Evolutionary conservation across 2,329 filamentous ascomycete genomes (phyloP).

Genomic region (Pseudogymnoascus sp.): DNA sequence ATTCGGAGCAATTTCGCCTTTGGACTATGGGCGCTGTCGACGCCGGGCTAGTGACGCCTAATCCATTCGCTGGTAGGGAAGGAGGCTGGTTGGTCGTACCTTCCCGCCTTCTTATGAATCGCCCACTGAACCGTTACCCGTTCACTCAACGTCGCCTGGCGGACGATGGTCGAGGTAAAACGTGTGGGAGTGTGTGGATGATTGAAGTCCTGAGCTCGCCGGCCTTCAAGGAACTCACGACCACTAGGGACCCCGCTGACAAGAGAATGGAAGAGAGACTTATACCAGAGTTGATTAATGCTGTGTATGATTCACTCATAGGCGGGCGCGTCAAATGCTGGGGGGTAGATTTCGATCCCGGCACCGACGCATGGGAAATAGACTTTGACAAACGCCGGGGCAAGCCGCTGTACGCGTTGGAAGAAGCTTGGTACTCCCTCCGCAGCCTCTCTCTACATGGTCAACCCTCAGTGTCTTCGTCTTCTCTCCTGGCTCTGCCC

Average conservation of each 20-base stretch:
- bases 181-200: background rate
- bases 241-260: background rate
- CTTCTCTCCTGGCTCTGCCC: background rate
- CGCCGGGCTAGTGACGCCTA: background rate
- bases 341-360: background rate
- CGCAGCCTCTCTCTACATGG: background rate
- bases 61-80: background rate
- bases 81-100: constrained; percentile 4
- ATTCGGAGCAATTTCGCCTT: background rate
- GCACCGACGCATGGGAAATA: background rate
- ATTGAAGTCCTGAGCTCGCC: background rate
- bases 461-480: background rate
- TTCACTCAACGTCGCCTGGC: background rate
- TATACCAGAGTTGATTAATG: background rate
- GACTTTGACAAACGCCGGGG: background rate
- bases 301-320: background rate
- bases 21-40: background rate
- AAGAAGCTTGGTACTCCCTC: constrained; percentile 1
- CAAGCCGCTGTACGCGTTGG: background rate
- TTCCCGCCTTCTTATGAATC: background rate
- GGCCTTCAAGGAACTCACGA: background rate
- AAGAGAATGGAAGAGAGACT: background rate
- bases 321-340: background rate
- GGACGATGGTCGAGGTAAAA: background rate
- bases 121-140: background rate